phyloP scores from a whole-genome alignment of 192 early-diverging fungal species.

The Umbelopsis ramanniana region DNA sequence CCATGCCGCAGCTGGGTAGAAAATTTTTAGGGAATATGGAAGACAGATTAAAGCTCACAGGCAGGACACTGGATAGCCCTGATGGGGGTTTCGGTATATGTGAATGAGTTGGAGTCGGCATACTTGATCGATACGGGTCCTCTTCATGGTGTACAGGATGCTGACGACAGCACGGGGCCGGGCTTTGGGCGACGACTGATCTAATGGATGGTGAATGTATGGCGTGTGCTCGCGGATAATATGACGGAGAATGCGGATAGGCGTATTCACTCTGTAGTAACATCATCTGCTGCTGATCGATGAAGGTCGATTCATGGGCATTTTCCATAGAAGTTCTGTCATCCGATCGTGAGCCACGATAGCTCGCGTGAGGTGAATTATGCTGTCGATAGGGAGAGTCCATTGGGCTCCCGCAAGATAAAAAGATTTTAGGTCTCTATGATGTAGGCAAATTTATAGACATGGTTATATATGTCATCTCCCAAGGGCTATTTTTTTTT shows the following conservation, averaged over 20 bases:
- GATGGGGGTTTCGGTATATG: background rate
- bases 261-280: slow-evolving; percentile 6
- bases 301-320: background rate
- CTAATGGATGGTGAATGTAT: background rate
- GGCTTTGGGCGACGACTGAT: background rate
- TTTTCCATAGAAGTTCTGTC: background rate
- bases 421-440: background rate
- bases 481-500: background rate
- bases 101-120: background rate
- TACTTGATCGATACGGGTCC: background rate
- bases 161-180: background rate
- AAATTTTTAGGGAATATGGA: background rate
- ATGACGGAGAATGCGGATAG: background rate
- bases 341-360: background rate
- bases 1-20: background rate
- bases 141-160: background rate
- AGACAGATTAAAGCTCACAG: background rate
- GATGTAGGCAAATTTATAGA: background rate
- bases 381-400: slow-evolving; percentile 5
- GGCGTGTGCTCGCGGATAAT: background rate
- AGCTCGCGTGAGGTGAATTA: background rate
- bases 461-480: background rate
- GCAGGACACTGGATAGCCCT: background rate
- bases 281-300: background rate
- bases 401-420: background rate